phyloP scores from a whole-genome alignment of 108 stramenopile genomes.

The Parietichytrium sp. region DNA sequence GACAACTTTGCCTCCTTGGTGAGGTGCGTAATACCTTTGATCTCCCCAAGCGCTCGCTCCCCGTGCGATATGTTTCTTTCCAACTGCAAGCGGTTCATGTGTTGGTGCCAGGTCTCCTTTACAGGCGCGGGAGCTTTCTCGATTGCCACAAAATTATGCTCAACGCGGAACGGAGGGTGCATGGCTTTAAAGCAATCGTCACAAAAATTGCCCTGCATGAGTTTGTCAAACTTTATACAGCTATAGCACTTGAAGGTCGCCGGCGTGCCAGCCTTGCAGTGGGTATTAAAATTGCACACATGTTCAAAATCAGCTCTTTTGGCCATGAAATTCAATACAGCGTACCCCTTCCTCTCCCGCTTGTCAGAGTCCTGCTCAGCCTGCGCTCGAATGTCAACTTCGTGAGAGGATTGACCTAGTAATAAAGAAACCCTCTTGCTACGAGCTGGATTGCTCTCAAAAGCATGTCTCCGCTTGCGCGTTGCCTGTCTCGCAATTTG shows the following conservation, averaged over 20 bases:
- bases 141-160: neutral
- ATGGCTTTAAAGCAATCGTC: neutral
- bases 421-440: no score
- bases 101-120: neutral
- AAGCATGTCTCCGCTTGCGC: no score
- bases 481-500: no score
- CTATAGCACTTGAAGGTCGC: constrained; percentile 12
- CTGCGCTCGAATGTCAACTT: no score
- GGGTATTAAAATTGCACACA: neutral
- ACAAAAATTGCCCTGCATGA: constrained; percentile 9
- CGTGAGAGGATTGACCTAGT: no score
- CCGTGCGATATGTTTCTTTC: neutral
- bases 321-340: neutral
- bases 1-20: neutral
- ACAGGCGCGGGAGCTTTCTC: neutral
- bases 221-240: neutral
- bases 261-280: neutral
- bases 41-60: neutral
- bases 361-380: no score
- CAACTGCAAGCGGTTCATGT: neutral
- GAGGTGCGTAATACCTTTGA: neutral
- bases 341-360: no score
- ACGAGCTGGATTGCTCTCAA: no score
- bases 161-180: neutral
- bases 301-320: constrained; percentile 20